Evolutionary conservation across 1,139 yeast species (phyloP), one percentile per base, ranked within the genome.

Genomic region (Scheffersomyces titani): DNA sequence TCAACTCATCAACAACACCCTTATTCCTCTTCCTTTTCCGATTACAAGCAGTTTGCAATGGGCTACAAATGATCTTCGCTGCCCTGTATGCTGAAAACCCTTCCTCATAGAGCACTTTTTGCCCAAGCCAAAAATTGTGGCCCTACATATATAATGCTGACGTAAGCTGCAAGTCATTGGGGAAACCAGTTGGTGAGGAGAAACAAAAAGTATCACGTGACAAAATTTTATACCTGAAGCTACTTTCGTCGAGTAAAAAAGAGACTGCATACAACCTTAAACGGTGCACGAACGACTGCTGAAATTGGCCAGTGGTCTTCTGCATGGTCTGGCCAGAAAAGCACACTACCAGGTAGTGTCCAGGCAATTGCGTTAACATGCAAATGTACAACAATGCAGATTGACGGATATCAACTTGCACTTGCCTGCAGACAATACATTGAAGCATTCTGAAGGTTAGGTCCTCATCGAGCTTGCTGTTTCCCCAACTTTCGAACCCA

Each of bases 31-130:
- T n/a, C n/a, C n/a, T n/a, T n/a, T n/a, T n/a, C n/a, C n/a, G n/a
- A n/a, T n/a, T n/a, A n/a, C n/a, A n/a, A n/a, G n/a, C n/a, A n/a
- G n/a, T n/a, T n/a, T n/a, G n/a, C n/a, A n/a, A n/a, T n/a, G n/a
- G n/a, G n/a, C n/a, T n/a, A n/a, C n/a, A n/a, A n/a, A n/a, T n/a
- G n/a, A n/a, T 49, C 30, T 44, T 22, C 21, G 51, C 18, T 19
- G 30, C 51, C 19, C 44, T 21, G 44, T 22, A 49, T 11, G 44
- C 51, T 6, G 46, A 49, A 24, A 30, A 21, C 44, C 51, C 44
- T 49, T 49, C 51, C n/a, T 49, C 51, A 49, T 18, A n/a, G 3
- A 49, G 36, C 24, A 49, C 19, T 19, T 49, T n/a, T n/a, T n/a
- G n/a, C n/a, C n/a, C n/a, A n/a, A n/a, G n/a, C n/a, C n/a, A n/a